These are phyloP conservation scores for Pythium chondricola DNA, from an alignment of 352 stramenopile species.

Conservation along the genomic window DNA sequence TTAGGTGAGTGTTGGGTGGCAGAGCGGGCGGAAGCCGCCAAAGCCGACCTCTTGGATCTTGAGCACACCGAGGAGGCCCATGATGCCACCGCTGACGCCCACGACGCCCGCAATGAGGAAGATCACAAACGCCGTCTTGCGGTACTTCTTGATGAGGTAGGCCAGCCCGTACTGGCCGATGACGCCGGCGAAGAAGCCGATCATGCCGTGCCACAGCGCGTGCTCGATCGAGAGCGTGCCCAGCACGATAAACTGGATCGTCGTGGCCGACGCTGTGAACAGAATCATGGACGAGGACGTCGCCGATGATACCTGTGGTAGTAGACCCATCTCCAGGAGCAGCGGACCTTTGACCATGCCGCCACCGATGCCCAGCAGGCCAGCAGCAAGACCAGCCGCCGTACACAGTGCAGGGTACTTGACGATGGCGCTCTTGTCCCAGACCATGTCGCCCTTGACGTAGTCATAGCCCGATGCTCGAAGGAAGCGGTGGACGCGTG, in stretches of 20 bases:
- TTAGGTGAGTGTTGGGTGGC: slow-evolving; percentile 14
- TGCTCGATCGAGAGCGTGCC: slow-evolving; percentile 90
- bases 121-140: slow-evolving; percentile 76
- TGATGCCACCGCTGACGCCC: slow-evolving; percentile 61
- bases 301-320: slow-evolving; percentile 82
- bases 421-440: slow-evolving; percentile 86
- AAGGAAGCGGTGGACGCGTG: slow-evolving; percentile 47
- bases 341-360: slow-evolving; percentile 90
- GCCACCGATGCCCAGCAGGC: slow-evolving; percentile 83
- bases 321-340: slow-evolving; percentile 85
- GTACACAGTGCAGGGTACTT: slow-evolving; percentile 74
- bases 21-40: slow-evolving; percentile 67
- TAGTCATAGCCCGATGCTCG: slow-evolving; percentile 87
- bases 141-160: slow-evolving; percentile 90
- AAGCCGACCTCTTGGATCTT: slow-evolving; percentile 62
- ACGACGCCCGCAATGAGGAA: slow-evolving; percentile 70
- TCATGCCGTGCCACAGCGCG: slow-evolving; percentile 80
- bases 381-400: slow-evolving; percentile 61
- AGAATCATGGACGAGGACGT: slow-evolving; percentile 92
- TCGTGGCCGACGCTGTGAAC: slow-evolving; percentile 93
- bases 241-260: slow-evolving; percentile 93
- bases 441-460: slow-evolving; percentile 94
- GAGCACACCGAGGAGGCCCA: slow-evolving; percentile 57
- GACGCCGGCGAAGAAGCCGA: slow-evolving; percentile 90
- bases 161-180: slow-evolving; percentile 89